A percentile compares a stretch with the other conserved stretches of the same genome.
phyloP scores from a whole-genome alignment of 2,329 filamentous ascomycete genomes.

The Neofusicoccum laricinum region DNA sequence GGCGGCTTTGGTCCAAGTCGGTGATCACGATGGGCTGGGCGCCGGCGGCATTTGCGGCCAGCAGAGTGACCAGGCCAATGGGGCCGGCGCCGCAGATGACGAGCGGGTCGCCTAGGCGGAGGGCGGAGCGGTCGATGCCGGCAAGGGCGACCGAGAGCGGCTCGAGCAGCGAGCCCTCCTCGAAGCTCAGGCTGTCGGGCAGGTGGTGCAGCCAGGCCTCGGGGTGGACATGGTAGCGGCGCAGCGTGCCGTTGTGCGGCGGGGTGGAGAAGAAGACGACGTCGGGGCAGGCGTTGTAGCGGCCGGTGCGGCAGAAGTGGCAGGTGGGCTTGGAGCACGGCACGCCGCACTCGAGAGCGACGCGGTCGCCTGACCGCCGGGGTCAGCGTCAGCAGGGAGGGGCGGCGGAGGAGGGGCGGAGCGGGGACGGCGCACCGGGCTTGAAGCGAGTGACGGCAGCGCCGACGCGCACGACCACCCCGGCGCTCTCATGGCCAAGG shows the following conservation, averaged over 20 bases:
- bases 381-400: constrained; percentile 15
- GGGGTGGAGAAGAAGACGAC: constrained; percentile 70
- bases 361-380: constrained; percentile 68
- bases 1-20: constrained; percentile 57
- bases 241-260: constrained; percentile 62
- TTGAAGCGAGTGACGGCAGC: constrained; percentile 64
- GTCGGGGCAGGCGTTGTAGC: constrained; percentile 61
- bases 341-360: constrained; percentile 91
- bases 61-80: constrained; percentile 58
- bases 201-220: constrained; percentile 89
- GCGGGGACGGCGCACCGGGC: constrained; percentile 47
- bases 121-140: constrained; percentile 53
- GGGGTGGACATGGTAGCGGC: constrained; percentile 70
- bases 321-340: constrained; percentile 70
- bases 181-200: constrained; percentile 50
- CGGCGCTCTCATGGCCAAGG: constrained; percentile 74
- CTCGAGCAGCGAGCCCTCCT: constrained; percentile 58
- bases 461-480: constrained; percentile 71
- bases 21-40: constrained; percentile 57
- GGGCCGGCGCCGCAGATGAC: constrained; percentile 61
- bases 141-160: constrained; percentile 60
- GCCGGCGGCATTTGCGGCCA: constrained; percentile 53
- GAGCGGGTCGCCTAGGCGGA: constrained; percentile 47
- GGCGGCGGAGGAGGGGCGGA: background rate
- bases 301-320: constrained; percentile 51